Evolutionary conservation across 1,139 yeast species (phyloP), one percentile per base, ranked within the genome.

Genomic region (Hyphopichia khmerensis): DNA sequence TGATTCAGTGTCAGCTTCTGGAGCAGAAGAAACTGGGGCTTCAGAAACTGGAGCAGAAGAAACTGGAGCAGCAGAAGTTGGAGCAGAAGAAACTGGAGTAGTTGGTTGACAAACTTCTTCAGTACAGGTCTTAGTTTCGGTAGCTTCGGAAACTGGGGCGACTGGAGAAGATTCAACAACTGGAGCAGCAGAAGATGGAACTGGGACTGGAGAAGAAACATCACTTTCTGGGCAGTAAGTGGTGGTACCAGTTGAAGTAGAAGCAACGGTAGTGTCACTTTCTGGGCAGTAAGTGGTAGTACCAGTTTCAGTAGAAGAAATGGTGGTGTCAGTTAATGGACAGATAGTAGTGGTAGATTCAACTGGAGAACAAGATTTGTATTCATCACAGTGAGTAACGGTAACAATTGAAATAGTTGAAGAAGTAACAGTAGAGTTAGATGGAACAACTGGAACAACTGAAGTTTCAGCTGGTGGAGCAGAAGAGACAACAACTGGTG

Each of bases 291-390:
- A 14, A 16, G 33, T 30, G n/a, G 33, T 30, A 4, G 17, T n/a
- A 26, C 10, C 29, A 26, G 29, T 26, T 30, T 30, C 17, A 29
- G 17, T 15, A 23, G 23, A 13, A 15, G 36, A 5, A 33, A 17
- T 11, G 13, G 29, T 36, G 33, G 21, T 36, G 13, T 34, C 42
- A 31, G 31, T 19, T 17, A 16, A 21, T 11, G 34, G 17, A 13
- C 34, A 32, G 11, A n/a, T 17, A 18, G 34, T 29, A 17, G 23
- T 24, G 32, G 34, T 32, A 17, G 33, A 36, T 14, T 31, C 41
- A 10, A 34, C 33, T 34, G 40, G 38, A 21, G 43, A 23, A n/a
- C 40, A 33, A 15, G 43, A 39, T 16, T 10, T 17, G 6, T 23
- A 17, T 8, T 26, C 29, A 26, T 26, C 29, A 26, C 29, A 26